Conservation (phyloP, 345 rosid species). For the Erysimum cheiranthoides region DNA sequence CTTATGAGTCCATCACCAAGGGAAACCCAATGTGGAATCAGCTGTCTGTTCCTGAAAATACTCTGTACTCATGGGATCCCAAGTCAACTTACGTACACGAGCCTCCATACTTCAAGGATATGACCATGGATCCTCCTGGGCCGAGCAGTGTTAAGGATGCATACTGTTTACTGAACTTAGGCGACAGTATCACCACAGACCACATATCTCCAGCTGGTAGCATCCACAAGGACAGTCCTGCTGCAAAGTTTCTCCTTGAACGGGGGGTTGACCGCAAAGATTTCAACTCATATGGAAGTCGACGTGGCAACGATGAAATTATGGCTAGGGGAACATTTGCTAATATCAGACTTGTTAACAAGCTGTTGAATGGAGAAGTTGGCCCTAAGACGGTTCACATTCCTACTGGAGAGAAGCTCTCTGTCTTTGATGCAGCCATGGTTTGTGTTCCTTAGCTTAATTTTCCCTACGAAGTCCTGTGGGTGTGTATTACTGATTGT, state of each 20-base stretch:
- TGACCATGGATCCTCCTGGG: slow-evolving; percentile 94
- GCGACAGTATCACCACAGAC: slow-evolving; percentile 93
- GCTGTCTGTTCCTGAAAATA: slow-evolving; percentile 65
- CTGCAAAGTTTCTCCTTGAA: slow-evolving; percentile 76
- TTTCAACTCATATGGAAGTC: slow-evolving; percentile 10
- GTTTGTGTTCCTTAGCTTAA: not conserved
- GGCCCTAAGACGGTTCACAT: slow-evolving; percentile 73
- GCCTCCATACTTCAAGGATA: slow-evolving; percentile 87
- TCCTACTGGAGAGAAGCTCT: slow-evolving; percentile 67
- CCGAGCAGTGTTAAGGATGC: slow-evolving; percentile 83
- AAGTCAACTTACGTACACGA: slow-evolving; percentile 88
- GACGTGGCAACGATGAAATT: not conserved
- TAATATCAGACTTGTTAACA: slow-evolving; percentile 52
- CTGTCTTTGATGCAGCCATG: slow-evolving; percentile 64
- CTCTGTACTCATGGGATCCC: slow-evolving; percentile 81
- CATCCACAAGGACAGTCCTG: slow-evolving; percentile 91
- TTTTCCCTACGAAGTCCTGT: slow-evolving; percentile 31
- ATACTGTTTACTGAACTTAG: slow-evolving; percentile 83
- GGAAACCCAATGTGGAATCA: slow-evolving; percentile 94
- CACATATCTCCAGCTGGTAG: slow-evolving; percentile 97
- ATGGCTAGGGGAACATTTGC: not conserved
- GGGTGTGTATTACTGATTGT: not conserved
- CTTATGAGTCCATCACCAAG: slow-evolving; percentile 81
- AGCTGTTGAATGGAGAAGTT: slow-evolving; percentile 69
- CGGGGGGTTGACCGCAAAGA: slow-evolving; percentile 61